Percentiles rank a stretch among this genome's conserved stretches.
These are phyloP conservation scores for Syzygium oleosum DNA, from an alignment of 345 rosid genomes.

Conservation along the genomic window DNA sequence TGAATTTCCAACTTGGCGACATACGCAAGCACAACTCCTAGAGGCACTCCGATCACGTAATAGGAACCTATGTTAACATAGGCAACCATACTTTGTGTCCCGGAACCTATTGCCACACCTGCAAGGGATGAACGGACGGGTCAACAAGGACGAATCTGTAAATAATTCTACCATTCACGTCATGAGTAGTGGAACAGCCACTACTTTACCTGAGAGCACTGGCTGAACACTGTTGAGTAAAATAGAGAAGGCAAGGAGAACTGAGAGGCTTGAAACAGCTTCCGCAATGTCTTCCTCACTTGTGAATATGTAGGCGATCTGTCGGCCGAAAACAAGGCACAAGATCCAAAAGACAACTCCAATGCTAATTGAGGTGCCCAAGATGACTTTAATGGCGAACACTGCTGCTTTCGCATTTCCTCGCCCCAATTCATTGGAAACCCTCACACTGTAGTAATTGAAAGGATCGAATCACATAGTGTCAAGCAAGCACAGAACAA, in stretches of 20 bases:
- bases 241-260: constrained; percentile 27
- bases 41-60: constrained; percentile 16
- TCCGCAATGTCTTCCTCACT: constrained; percentile 15
- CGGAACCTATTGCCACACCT: constrained; percentile 24
- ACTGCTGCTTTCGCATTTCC: constrained; percentile 25
- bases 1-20: constrained; percentile 20
- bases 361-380: constrained; percentile 5
- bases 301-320: constrained; percentile 23
- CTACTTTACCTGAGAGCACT: constrained; percentile 18
- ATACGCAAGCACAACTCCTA: constrained; percentile 18
- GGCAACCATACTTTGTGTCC: constrained; percentile 16
- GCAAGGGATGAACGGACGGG: not conserved
- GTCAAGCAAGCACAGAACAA: not conserved
- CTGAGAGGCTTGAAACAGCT: constrained; percentile 20
- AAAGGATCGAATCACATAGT: not conserved
- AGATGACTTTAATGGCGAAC: constrained; percentile 23
- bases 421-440: constrained; percentile 40
- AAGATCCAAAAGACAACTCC: constrained; percentile 19
- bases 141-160: not conserved
- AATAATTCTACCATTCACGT: not conserved
- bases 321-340: constrained; percentile 18
- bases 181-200: not conserved
- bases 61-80: constrained; percentile 16
- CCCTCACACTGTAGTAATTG: constrained; percentile 25
- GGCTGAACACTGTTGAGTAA: constrained; percentile 32